Evolutionary conservation across 768 basidiomycete species (phyloP), one percentile per base, ranked within the genome.

Genomic region (Tubosaeta sp.): DNA sequence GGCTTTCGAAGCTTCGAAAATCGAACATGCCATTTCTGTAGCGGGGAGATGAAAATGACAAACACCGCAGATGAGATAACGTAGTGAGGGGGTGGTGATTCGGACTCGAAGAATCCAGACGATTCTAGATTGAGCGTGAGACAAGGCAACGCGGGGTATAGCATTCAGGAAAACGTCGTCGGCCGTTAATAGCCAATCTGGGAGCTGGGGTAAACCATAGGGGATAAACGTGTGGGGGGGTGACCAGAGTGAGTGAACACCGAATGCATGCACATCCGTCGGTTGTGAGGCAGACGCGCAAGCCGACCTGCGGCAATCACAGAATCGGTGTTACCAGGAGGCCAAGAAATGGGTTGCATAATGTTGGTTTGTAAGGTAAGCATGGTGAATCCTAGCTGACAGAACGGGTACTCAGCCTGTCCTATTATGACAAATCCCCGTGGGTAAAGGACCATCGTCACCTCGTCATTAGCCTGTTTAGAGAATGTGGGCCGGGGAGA

Each of bases 361-460:
- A 60, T 44, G 14, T 29, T 35, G 19, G 54, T 43, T 49, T 55
- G 34, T 35, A 35, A 33, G 43, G 33, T 44, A 38, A 50, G n/a
- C 34, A n/a, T 26, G 44, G 42, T 27, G 46, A 38, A 52, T 52
- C 27, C 48, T 44, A 33, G 51, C 46, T 43, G 39, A 41, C 33
- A 47, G 44, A 16, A 32, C 3, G 22, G 34, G 17, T 8, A 26
- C 25, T 27, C 43, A 43, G 25, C 49, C 12, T 43, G 29, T 42
- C 33, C 38, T 26, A 31, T 41, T 43, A 12, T 35, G 41, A 47
- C 50, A 44, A 51, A 14, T 29, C 26, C 25, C 50, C 44, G 46
- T 54, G 55, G 48, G 53, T 29, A 34, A 22, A 50, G 64, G 64
- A 66, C 64, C 64, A 43, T 62, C 1, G 59, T 50, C 64, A 65